These are phyloP conservation scores for Termitomyces sp. DNA, from an alignment of 768 basidiomycete species.

Conservation along the genomic window DNA sequence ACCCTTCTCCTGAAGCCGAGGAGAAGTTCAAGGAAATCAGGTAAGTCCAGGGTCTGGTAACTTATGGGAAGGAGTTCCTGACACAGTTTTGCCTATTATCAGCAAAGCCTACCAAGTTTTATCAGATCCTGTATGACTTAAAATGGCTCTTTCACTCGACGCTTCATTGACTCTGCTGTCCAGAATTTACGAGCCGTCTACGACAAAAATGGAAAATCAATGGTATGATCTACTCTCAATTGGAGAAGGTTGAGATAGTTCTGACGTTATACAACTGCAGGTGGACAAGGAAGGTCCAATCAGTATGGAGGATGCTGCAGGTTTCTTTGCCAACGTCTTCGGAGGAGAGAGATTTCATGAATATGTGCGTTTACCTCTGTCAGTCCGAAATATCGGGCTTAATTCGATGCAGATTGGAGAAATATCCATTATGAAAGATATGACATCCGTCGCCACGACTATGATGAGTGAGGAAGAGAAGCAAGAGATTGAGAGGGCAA, in stretches of 20 bases:
- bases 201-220: constrained; percentile 92
- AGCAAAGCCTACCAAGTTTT: constrained; percentile 96
- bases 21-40: constrained; percentile 97
- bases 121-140: constrained; percentile 66
- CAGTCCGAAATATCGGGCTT: neutral
- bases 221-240: constrained; percentile 42
- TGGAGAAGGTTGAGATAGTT: neutral
- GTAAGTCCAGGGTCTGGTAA: constrained; percentile 30
- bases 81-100: constrained; percentile 1
- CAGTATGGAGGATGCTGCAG: constrained; percentile 87
- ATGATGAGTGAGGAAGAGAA: constrained; percentile 94
- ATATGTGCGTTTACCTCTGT: constrained; percentile 58
- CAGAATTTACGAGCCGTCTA: constrained; percentile 86
- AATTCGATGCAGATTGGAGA: constrained; percentile 76
- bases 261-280: constrained; percentile 27
- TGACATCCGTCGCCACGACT: constrained; percentile 79
- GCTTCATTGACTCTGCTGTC: constrained; percentile 4
- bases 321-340: constrained; percentile 94
- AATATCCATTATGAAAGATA: constrained; percentile 92
- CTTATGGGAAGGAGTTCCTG: neutral
- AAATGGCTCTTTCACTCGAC: neutral
- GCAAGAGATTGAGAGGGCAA: constrained; percentile 77
- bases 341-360: constrained; percentile 90
- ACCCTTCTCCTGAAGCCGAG: constrained; percentile 87
- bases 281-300: constrained; percentile 74